Base-by-base conservation (phyloP, 768 basidiomycete species). In the Artomyces pyxidatus region DNA sequence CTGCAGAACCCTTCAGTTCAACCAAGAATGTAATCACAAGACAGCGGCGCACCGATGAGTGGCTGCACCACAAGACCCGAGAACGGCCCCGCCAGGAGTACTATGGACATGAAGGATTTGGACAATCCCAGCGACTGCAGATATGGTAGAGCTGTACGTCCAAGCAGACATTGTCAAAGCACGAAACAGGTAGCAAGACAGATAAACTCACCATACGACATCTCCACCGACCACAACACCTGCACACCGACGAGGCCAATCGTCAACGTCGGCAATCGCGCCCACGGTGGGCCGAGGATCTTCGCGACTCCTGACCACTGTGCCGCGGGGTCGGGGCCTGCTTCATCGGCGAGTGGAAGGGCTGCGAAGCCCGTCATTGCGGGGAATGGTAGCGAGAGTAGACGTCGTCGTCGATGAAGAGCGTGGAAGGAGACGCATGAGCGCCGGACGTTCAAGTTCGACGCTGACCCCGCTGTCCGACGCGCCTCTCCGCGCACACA, bases 21-120 rank as follows among this genome's bases (percentile, higher is more conserved):
- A 29, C 17, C 1, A 16, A 16, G 3, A 8, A n/a, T 26, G 30
- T 7, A 37, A 10, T 25, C 32, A 16, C 8, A 38, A 26, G 40
- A 19, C 27, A 14, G n/a, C 4, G 12, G 51, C 61, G 35, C 52
- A 78, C 90, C 88, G 57, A 95, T 89, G 37, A 94, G 63, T 1
- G 93, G 95, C 61, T 97, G 94, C 56, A 95, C 86, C 40, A 97
- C 71, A 19, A 98, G 75, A 2, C 93, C 94, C 0, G 87, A 90
- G 6, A 94, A 68, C 1, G 91, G 94, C 0, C 93, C 94, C 2
- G 94, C 94, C 39, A 95, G 74, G 63, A 98, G 93, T 10, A 96
- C 94, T 19, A 90, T 72, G 0, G 92, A 85, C 81, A 96, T 90
- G 52, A 75, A 73, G 2, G 87, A 84, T 65, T 91, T 95, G 2